Conservation (phyloP, 768 basidiomycete genomes). For the Lyophyllum decastes region DNA sequence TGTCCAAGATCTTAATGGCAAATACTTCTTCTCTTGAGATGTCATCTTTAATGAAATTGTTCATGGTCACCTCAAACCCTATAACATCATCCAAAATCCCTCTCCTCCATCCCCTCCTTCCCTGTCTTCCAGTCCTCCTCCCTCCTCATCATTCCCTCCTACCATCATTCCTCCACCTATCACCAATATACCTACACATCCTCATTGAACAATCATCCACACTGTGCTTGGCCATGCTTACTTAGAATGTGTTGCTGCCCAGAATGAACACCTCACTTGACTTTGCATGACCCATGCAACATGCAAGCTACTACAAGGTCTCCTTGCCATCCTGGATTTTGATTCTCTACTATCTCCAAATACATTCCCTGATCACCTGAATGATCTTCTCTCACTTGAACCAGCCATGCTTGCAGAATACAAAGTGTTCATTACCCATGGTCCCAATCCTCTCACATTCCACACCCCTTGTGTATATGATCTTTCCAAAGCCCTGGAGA, state of each 20-base stretch:
- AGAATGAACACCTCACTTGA: background rate
- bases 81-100: background rate
- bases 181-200: background rate
- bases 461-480: background rate
- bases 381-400: background rate
- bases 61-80: background rate
- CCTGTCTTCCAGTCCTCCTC: background rate
- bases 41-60: background rate
- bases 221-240: background rate
- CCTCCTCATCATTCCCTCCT: background rate
- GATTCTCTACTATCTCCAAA: background rate
- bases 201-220: background rate
- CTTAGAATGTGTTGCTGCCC: background rate
- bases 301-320: slow-evolving; percentile 2
- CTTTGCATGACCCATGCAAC: background rate
- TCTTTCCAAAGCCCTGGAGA: slow-evolving; percentile 18
- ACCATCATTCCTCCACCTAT: background rate
- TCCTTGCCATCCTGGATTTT: background rate
- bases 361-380: background rate
- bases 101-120: slow-evolving; percentile 15
- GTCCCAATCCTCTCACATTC: background rate
- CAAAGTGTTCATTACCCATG: background rate
- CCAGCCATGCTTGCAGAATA: background rate
- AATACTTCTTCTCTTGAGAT: background rate
- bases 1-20: too few relatives aligned